Conservation (phyloP, 1,284 basidiomycete species). For the Apiotrichum sp. region DNA sequence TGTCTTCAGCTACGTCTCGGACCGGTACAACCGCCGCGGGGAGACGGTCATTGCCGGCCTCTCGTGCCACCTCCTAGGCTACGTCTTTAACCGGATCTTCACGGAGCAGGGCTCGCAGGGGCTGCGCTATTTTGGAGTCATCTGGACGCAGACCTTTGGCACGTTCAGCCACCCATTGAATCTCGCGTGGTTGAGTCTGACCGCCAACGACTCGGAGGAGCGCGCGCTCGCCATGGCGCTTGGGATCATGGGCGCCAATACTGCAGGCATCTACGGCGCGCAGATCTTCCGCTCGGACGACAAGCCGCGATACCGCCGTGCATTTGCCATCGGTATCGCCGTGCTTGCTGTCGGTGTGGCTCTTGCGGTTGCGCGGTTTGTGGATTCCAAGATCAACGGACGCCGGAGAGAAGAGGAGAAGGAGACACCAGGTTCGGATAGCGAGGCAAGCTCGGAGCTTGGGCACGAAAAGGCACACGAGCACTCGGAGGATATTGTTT, state of each 20-base stretch:
- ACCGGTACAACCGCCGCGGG: conserved; percentile 27
- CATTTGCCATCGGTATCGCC: conserved; percentile 24
- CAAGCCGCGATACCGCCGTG: conserved; percentile 27
- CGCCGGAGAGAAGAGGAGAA: too few relatives aligned
- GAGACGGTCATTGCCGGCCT: conserved; percentile 26
- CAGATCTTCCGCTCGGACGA: conserved; percentile 35
- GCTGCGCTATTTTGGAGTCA: conserved; percentile 26
- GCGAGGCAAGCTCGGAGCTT: too few relatives aligned
- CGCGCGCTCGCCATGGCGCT: conserved; percentile 28
- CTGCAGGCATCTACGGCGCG: conserved; percentile 30
- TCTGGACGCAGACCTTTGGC: conserved; percentile 28
- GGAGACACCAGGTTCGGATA: too few relatives aligned
- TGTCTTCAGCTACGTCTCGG: conserved; percentile 25
- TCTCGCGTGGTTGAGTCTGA: conserved; percentile 27
- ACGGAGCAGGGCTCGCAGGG: conserved; percentile 16
- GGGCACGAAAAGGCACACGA: too few relatives aligned
- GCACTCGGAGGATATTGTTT: too few relatives aligned
- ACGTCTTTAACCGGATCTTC: conserved; percentile 27
- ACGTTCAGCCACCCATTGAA: conserved; percentile 34
- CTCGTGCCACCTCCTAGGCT: conserved; percentile 22
- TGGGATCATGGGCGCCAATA: conserved; percentile 32
- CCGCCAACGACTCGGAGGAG: conserved; percentile 22
- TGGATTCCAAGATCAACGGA: too few relatives aligned
- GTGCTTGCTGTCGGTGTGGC: conserved; percentile 22
- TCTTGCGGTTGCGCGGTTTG: conserved; percentile 15